Percentiles rank a stretch among this genome's conserved stretches.
phyloP scores from a whole-genome alignment of 2,329 filamentous ascomycete species.

The Sporothrix phasma region DNA sequence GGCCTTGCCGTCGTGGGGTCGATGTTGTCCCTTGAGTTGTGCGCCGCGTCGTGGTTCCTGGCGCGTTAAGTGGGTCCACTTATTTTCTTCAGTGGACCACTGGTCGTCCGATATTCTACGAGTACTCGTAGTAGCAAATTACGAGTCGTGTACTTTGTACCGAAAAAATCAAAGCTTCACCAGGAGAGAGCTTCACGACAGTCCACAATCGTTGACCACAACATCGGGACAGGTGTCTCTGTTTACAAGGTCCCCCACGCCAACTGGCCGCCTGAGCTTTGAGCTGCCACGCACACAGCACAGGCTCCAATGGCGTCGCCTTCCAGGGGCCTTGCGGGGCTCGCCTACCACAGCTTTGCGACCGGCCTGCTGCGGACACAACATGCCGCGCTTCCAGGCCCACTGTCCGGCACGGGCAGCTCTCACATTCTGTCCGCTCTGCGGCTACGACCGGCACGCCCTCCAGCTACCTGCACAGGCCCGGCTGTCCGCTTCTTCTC shows the following conservation, averaged over 20 bases:
- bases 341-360: not conserved
- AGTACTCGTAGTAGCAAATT: no score
- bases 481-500: not conserved
- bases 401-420: not conserved
- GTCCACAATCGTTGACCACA: not conserved
- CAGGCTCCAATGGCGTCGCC: constrained; percentile 16
- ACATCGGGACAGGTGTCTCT: not conserved
- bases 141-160: not conserved
- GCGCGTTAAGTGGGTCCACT: constrained; percentile 14
- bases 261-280: not conserved
- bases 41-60: not conserved
- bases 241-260: not conserved
- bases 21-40: not conserved
- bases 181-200: not conserved
- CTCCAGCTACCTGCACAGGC: not conserved
- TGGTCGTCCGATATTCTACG: not conserved
- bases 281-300: not conserved
- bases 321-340: constrained; percentile 13
- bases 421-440: not conserved
- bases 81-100: not conserved
- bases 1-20: not conserved
- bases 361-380: not conserved
- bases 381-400: not conserved
- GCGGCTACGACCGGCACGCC: not conserved
- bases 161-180: constrained; percentile 8